Conservation (phyloP, 2,329 filamentous ascomycete species). For the Exophiala calicioides region DNA sequence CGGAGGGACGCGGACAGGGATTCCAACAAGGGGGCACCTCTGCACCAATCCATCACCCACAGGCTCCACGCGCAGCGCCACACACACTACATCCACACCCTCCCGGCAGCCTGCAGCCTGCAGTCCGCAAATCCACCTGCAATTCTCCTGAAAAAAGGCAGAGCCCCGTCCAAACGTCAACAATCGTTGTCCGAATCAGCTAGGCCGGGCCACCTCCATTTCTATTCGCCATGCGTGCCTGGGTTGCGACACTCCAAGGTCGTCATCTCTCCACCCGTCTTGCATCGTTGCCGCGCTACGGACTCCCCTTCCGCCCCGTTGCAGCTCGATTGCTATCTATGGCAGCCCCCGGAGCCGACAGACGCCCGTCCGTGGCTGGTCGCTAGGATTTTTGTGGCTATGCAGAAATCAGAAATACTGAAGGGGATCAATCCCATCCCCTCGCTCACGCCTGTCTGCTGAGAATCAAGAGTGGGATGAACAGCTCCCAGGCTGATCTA, state of each 20-base stretch:
- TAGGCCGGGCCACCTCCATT: slow-evolving; percentile 1
- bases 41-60: background rate
- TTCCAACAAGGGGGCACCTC: slow-evolving; percentile 18
- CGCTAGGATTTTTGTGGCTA: slow-evolving; percentile 19
- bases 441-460: too few species aligned
- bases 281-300: slow-evolving; percentile 23
- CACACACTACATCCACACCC: slow-evolving; percentile 4
- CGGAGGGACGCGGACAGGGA: background rate
- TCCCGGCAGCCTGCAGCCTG: background rate
- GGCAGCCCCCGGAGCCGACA: slow-evolving; percentile 10
- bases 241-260: slow-evolving; percentile 20
- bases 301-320: slow-evolving; percentile 20
- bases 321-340: slow-evolving; percentile 24
- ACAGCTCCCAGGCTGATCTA: background rate
- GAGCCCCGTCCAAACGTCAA: background rate
- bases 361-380: slow-evolving; percentile 15
- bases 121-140: slow-evolving; percentile 1
- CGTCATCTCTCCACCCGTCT: slow-evolving; percentile 19
- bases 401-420: too few species aligned
- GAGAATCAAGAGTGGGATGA: background rate
- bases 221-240: slow-evolving; percentile 12
- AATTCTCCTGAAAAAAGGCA: background rate
- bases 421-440: too few species aligned
- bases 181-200: background rate
- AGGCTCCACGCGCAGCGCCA: slow-evolving; percentile 10